A percentile compares a stretch with the other conserved stretches of the same genome.
These are phyloP conservation scores for Lentithecium fluviatile DNA, from an alignment of 495 filamentous ascomycete genomes.

Conservation along the genomic window DNA sequence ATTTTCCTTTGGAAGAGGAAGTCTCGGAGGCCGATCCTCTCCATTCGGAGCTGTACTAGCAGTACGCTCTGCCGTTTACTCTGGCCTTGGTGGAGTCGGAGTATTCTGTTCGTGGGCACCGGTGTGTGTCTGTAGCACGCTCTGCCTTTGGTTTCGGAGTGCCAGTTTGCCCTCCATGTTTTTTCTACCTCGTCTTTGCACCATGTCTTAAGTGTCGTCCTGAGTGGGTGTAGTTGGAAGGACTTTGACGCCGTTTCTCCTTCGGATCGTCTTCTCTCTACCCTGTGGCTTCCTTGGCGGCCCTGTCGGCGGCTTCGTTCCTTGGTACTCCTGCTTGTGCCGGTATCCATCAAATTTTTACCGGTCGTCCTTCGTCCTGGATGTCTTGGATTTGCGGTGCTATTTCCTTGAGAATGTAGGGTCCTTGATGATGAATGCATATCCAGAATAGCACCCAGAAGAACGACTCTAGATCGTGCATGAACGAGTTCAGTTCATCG, in stretches of 20 bases:
- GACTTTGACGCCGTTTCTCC: background rate
- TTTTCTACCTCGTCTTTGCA: background rate
- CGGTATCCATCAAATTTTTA: background rate
- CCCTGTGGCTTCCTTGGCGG: background rate
- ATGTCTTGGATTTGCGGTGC: background rate
- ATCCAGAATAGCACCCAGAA: slow-evolving; percentile 53
- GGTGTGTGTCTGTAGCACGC: background rate
- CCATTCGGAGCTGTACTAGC: no score
- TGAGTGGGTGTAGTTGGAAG: background rate
- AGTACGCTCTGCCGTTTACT: no score
- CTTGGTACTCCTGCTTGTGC: background rate
- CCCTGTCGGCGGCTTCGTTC: background rate
- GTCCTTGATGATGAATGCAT: no score
- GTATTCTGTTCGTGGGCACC: background rate
- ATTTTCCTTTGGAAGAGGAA: no score
- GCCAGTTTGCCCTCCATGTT: background rate
- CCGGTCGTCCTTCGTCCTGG: background rate
- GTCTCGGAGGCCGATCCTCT: no score
- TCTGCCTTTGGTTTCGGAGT: background rate
- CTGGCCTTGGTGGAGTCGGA: no score
- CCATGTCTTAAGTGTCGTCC: background rate
- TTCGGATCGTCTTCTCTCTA: background rate
- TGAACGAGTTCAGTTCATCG: slow-evolving; percentile 46
- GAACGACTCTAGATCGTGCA: slow-evolving; percentile 55
- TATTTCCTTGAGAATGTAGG: background rate